These are phyloP conservation scores for Madurella fahalii DNA, from an alignment of 2,329 filamentous ascomycete species.

Conservation along the genomic window DNA sequence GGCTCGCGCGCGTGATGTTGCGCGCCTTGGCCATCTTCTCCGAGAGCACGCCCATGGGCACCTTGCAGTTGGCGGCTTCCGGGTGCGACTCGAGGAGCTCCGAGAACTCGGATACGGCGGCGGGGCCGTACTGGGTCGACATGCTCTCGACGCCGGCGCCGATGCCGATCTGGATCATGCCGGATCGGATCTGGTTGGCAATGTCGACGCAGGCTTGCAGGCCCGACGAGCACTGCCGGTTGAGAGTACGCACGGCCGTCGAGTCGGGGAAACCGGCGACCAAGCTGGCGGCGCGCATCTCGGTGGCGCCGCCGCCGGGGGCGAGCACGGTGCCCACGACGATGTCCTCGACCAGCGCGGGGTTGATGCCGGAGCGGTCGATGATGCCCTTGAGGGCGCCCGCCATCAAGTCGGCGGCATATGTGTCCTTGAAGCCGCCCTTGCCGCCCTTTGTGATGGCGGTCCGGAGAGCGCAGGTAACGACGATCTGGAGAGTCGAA, in stretches of 20 bases:
- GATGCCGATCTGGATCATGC: constrained; percentile 93
- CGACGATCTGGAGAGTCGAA: constrained; percentile 59
- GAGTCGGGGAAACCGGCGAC: constrained; percentile 86
- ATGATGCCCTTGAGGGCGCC: constrained; percentile 80
- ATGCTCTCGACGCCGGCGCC: constrained; percentile 97
- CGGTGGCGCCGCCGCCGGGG: constrained; percentile 90
- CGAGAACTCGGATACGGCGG: constrained; percentile 87
- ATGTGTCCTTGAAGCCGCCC: constrained; percentile 93
- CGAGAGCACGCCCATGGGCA: constrained; percentile 90
- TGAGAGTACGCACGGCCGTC: constrained; percentile 80
- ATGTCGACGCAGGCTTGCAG: constrained; percentile 91
- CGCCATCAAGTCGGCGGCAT: constrained; percentile 77
- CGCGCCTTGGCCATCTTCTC: constrained; percentile 93
- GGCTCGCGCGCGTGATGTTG: constrained; percentile 63
- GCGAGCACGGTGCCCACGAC: constrained; percentile 87
- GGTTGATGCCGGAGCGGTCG: constrained; percentile 83
- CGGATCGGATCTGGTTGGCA: constrained; percentile 83
- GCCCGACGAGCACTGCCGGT: constrained; percentile 91
- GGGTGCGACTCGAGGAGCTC: constrained; percentile 77
- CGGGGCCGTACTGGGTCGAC: constrained; percentile 84
- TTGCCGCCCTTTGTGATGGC: constrained; percentile 90
- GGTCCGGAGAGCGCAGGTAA: constrained; percentile 87
- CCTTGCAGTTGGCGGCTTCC: constrained; percentile 92
- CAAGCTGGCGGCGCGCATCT: constrained; percentile 89
- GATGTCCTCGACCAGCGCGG: constrained; percentile 83